Evolutionary conservation across 1,139 yeast species (phyloP).

Genomic region (Tardiomyces digboiensis): DNA sequence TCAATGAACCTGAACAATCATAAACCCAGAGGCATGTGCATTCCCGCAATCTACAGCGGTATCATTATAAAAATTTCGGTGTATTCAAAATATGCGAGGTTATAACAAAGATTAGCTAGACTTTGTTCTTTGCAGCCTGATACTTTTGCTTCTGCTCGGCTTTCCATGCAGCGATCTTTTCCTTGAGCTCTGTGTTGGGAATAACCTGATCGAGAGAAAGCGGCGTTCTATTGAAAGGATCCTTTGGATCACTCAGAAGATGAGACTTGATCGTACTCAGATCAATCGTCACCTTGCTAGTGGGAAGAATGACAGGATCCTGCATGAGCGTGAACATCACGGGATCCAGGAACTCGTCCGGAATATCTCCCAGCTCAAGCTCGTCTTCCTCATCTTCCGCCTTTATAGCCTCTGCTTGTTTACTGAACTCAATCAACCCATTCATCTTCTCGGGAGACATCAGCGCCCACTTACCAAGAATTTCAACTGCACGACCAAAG

Average conservation of each 20-base stretch:
- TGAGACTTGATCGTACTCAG: constrained; percentile 90
- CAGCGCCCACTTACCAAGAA: constrained; percentile 47
- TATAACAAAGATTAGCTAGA: no score
- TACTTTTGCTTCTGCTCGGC: neutral
- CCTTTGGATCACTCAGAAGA: constrained; percentile 87
- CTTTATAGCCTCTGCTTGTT: constrained; percentile 51
- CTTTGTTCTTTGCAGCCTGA: neutral
- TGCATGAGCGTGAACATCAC: constrained; percentile 93
- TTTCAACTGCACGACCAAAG: constrained; percentile 61
- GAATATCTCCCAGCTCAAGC: constrained; percentile 81
- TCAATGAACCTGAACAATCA: no score
- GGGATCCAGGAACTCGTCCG: constrained; percentile 96
- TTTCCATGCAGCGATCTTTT: constrained; percentile 43
- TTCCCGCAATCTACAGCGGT: no score
- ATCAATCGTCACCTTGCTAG: constrained; percentile 77
- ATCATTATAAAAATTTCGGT: no score
- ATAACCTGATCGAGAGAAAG: constrained; percentile 78
- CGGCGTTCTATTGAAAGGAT: constrained; percentile 94
- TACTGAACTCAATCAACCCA: constrained; percentile 46
- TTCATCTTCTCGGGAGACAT: constrained; percentile 45
- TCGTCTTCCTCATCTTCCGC: constrained; percentile 71
- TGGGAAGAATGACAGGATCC: constrained; percentile 89
- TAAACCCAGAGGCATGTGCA: no score
- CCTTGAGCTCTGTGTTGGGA: constrained; percentile 58
- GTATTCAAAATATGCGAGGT: no score